These are phyloP conservation scores for Babesia caballi DNA, from an alignment of 169 alveolate species.

Conservation along the genomic window DNA sequence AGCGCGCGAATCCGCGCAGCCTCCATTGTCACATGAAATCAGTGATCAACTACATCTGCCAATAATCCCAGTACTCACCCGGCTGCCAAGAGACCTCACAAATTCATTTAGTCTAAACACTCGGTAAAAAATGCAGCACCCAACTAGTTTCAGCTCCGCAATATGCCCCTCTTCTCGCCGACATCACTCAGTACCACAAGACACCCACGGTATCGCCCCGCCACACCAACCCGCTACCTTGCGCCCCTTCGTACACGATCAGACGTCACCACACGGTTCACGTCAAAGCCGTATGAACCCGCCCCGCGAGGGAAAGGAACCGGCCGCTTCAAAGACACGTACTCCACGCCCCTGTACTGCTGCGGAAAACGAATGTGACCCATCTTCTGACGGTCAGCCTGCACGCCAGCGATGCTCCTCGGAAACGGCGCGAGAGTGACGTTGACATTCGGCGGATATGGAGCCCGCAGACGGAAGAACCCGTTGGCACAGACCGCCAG, in stretches of 20 bases:
- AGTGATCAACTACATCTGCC: no score
- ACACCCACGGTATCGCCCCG: no score
- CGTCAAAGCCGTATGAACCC: conserved; percentile 47
- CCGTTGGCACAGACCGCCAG: conserved; percentile 65
- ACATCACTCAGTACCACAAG: no score
- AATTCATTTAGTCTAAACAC: no score
- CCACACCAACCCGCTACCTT: neutral
- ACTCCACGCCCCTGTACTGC: conserved; percentile 73
- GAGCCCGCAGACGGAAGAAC: conserved; percentile 56
- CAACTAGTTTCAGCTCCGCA: no score
- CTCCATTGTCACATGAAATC: no score
- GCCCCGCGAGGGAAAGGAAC: conserved; percentile 63
- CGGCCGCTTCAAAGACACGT: conserved; percentile 65
- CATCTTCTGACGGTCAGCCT: conserved; percentile 60
- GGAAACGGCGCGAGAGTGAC: conserved; percentile 73
- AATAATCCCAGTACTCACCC: no score
- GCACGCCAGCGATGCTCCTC: conserved; percentile 60
- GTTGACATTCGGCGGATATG: conserved; percentile 77
- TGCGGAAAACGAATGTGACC: conserved; percentile 59
- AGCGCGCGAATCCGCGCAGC: neutral
- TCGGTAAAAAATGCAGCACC: no score
- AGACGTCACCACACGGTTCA: conserved; percentile 7
- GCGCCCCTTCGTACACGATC: neutral
- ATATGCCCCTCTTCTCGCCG: no score
- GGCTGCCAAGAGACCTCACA: no score